Percentiles rank a stretch among this genome's conserved stretches.
Evolutionary conservation across 1,139 yeast species (phyloP).

Genomic region (Eremothecium coryli): DNA sequence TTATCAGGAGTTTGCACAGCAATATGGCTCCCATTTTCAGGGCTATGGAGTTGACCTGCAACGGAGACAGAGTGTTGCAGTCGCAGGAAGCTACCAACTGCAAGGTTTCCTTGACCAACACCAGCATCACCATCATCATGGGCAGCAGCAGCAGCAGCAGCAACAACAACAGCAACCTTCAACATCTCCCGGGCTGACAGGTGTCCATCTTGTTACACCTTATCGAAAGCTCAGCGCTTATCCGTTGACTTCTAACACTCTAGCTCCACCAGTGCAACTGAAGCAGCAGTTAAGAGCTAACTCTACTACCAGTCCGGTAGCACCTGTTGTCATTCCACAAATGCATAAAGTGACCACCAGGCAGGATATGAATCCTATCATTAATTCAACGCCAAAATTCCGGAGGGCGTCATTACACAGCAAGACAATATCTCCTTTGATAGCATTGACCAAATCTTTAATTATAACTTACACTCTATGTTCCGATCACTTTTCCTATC

Average conservation of each 20-base stretch:
- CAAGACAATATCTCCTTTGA: conserved; percentile 71
- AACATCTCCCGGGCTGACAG: conserved; percentile 7
- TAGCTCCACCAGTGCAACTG: conserved; percentile 20
- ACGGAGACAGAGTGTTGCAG: conserved; percentile 34
- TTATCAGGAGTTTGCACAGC: neutral
- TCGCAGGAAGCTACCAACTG: conserved; percentile 7
- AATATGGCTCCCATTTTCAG: conserved; percentile 9
- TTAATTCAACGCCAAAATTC: conserved; percentile 61
- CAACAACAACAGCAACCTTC: conserved; percentile 13
- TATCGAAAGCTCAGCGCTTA: conserved; percentile 27
- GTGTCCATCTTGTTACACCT: conserved; percentile 12
- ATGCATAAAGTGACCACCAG: conserved; percentile 19
- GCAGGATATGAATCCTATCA: conserved; percentile 53
- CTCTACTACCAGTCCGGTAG: neutral
- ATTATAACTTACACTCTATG: conserved; percentile 79
- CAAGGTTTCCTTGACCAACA: conserved; percentile 12
- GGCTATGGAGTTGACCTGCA: conserved; percentile 21
- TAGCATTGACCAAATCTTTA: conserved; percentile 69
- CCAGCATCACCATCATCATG: conserved; percentile 13
- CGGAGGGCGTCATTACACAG: conserved; percentile 75
- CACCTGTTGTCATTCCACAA: conserved; percentile 19
- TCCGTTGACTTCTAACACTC: conserved; percentile 20
- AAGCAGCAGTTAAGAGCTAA: conserved; percentile 20
- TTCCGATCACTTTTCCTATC: conserved; percentile 79
- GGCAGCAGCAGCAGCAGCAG: conserved; percentile 13